Conservation (phyloP, 768 basidiomycete genomes). For the Suillus decipiens region DNA sequence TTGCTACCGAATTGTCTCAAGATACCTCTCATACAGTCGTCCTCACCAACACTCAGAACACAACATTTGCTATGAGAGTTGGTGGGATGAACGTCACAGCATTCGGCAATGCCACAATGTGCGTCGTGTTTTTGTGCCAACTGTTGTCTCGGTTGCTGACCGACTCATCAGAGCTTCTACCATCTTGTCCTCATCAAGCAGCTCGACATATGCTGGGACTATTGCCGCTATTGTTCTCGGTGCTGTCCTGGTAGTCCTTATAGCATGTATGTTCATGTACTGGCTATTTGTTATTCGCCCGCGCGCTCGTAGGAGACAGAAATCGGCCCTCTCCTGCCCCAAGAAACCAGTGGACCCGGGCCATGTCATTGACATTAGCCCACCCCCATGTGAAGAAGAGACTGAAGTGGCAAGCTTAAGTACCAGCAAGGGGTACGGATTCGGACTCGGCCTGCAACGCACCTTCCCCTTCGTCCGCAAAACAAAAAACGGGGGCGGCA, state of each 20-base stretch:
- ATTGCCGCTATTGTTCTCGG: constrained; percentile 68
- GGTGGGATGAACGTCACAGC: constrained; percentile 53
- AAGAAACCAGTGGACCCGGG: constrained; percentile 15
- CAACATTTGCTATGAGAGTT: constrained; percentile 48
- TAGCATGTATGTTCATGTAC: constrained; percentile 42
- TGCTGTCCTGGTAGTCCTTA: constrained; percentile 50
- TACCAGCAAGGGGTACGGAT: constrained; percentile 35
- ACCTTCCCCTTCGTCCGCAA: constrained; percentile 30
- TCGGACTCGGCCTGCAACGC: constrained; percentile 33
- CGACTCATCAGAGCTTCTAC: constrained; percentile 19
- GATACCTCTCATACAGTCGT: constrained; percentile 48
- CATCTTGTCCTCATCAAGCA: constrained; percentile 16
- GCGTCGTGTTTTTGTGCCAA: constrained; percentile 20
- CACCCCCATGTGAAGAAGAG: constrained; percentile 23
- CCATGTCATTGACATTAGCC: constrained; percentile 11
- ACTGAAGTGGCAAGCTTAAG: constrained; percentile 30
- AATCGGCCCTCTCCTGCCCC: constrained; percentile 4
- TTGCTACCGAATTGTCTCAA: constrained; percentile 59
- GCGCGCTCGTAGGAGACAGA: constrained; percentile 35
- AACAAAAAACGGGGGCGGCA: constrained; percentile 21
- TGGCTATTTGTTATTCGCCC: constrained; percentile 52
- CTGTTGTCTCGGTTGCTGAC: constrained; percentile 6
- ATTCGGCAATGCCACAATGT: constrained; percentile 33
- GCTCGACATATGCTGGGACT: constrained; percentile 50
- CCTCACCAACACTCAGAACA: constrained; percentile 57